Conservation (phyloP, 2,329 filamentous ascomycete genomes). For the Ploettnerulaceae sp. region DNA sequence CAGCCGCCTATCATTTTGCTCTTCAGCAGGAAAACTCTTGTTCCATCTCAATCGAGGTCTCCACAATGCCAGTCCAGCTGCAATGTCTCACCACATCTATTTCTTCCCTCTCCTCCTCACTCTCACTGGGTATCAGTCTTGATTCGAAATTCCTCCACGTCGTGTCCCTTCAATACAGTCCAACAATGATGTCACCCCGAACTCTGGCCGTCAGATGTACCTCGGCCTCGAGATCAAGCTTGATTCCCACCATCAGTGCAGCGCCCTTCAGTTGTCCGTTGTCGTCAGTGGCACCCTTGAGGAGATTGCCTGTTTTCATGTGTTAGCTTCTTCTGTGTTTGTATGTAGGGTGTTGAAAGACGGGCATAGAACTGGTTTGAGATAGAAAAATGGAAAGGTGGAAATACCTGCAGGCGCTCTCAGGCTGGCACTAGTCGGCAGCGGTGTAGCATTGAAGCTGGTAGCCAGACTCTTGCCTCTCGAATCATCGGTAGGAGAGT, state of each 20-base stretch:
- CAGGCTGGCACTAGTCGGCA: constrained; percentile 38
- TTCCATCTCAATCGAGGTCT: too few species aligned
- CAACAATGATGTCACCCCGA: constrained; percentile 56
- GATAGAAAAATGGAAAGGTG: not conserved
- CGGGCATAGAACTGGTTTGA: too few species aligned
- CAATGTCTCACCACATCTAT: not conserved
- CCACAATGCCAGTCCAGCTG: constrained; percentile 2
- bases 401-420: constrained; percentile 35
- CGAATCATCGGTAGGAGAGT: constrained; percentile 38
- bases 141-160: not conserved
- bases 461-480: constrained; percentile 34
- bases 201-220: constrained; percentile 57
- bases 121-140: too few species aligned
- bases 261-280: constrained; percentile 54
- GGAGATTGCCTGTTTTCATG: constrained; percentile 45
- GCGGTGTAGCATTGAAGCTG: constrained; percentile 20
- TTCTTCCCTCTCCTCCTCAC: too few species aligned
- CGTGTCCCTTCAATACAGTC: constrained; percentile 44
- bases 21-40: too few species aligned
- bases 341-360: too few species aligned
- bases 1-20: too few species aligned
- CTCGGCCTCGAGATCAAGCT: constrained; percentile 59
- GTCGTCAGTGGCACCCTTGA: constrained; percentile 53
- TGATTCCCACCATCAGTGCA: constrained; percentile 56
- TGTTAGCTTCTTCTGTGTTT: too few species aligned